Evolutionary conservation across 2,329 filamentous ascomycete genomes (phyloP).

Genomic region (Trichoderma citrinoviride): DNA sequence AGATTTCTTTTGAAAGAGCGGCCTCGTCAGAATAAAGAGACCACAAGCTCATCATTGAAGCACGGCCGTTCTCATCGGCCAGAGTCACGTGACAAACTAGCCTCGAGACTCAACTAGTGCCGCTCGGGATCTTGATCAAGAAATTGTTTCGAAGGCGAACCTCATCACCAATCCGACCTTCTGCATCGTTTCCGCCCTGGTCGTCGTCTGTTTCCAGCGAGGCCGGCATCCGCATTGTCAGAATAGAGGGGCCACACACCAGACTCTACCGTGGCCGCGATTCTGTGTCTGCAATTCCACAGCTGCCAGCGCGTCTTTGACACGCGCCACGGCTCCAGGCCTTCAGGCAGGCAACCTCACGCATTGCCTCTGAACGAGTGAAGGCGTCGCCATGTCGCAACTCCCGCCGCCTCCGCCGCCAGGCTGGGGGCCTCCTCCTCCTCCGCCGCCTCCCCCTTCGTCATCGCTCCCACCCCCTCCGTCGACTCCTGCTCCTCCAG

Average conservation of each 20-base stretch:
- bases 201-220: constrained; percentile 33
- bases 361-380: constrained; percentile 27
- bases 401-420: constrained; percentile 57
- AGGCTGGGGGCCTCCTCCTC: constrained; percentile 56
- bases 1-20: too few relatives aligned
- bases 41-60: too few relatives aligned
- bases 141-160: constrained; percentile 37
- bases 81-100: constrained; percentile 29
- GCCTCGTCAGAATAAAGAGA: too few relatives aligned
- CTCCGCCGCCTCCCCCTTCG: constrained; percentile 54
- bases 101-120: constrained; percentile 18
- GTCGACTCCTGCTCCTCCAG: constrained; percentile 51
- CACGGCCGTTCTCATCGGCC: background rate
- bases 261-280: constrained; percentile 1
- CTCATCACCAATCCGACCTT: constrained; percentile 23
- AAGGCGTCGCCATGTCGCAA: constrained; percentile 48
- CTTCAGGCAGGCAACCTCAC: constrained; percentile 31
- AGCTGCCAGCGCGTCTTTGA: constrained; percentile 33
- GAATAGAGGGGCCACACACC: constrained; percentile 12
- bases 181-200: constrained; percentile 32
- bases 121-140: constrained; percentile 29
- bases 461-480: constrained; percentile 57
- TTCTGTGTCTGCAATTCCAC: constrained; percentile 12
- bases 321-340: constrained; percentile 39
- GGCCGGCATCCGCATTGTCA: constrained; percentile 30